Evolutionary conservation across 1,284 basidiomycete genomes (phyloP), one percentile per base, ranked within the genome.

Genomic region (Farysia itapuensis): DNA sequence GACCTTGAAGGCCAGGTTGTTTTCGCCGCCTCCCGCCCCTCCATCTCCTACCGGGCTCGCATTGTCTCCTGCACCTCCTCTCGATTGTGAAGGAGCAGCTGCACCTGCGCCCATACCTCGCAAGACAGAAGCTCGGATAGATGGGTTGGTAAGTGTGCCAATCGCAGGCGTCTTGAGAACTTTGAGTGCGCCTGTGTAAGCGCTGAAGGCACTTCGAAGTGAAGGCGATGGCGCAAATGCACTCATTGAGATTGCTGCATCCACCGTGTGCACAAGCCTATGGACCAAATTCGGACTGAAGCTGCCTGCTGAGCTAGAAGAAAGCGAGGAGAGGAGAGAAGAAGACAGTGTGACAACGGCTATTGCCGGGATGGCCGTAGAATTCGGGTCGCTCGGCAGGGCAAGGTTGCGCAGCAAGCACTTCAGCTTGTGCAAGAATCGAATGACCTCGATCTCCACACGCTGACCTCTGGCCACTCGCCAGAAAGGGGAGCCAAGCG

Each of bases 1-100:
- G 67, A 91, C 88, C 75, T 87, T 89, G 82, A 97, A 98, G 5
- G 89, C 91, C 14, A 98, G 82, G 69, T 97, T 96, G 78, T 97
- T 96, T 77, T 96, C 81, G 22, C 74, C 69, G 3, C 71, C 74
- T 0, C 81, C 81, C 13, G 79, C 91, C 13, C 89, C 88, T 13
- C 70, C 56, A 18, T 44, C 43, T 18, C 38, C 46, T 24, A 24
- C 28, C 13, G 45, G 31, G 8, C 46, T 26, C 13, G 29, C 11
- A 13, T 14, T 18, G 12, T 15, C 47, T 5, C 45, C 78, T 3
- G 46, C 46, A 2, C 43, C 50, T 13, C 35, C 32, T 3, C n/a
- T 33, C 13, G 39, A 44, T 5, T 21, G 39, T 15, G 28, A 37
- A 4, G 38, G 34, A 3, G 44, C 19, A 3, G 57, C 42, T 1